Evolutionary conservation across 257 asterid genomes (phyloP), one percentile per base, ranked within the genome.

Genomic region (Solanum bulbocastanum): DNA sequence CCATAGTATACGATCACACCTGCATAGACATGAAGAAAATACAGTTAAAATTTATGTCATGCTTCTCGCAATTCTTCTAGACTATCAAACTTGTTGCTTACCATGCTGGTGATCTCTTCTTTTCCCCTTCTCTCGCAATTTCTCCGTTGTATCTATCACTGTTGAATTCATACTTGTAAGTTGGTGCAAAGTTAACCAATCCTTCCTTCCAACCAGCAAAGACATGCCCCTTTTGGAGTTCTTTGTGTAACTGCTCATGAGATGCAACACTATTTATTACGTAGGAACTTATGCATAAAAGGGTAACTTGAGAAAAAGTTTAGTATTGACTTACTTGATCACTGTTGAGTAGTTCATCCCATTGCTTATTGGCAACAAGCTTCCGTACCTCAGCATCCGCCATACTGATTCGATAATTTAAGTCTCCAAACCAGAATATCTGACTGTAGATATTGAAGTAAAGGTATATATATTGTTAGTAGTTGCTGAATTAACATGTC

Each of bases 391-490:
- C 93, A 71, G 86, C 90, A 87, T 95, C 98, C 49, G 76, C 62
- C 95, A 96, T 88, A 90, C 90, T 94, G 90, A 96, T 90, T 68
- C 99, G 98, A 89, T 96, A 96, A 52, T 96, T 96, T 92, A 96
- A 89, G 89, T 96, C 99, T n/a, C 99, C 99, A 82, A 96, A 94
- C 98, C 99, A 96, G 93, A 96, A 96, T 93, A 95, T 94, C 92
- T 93, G 94, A 89, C 98, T 96, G 98, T 89, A 87, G 78, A 90
- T 71, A 52, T n/a, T 85, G 73, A 88, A 40, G 91, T 23, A 60
- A 42, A 35, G 40, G 62, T n/a, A 30, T 5, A 44, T 9, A 30
- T 30, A 73, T 36, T 73, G 27, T 73, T 73, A 20, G 52, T 74
- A 36, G 20, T 74, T 74, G 56, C 18, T 23, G 82, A 10, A 73